Conservation (phyloP, 1,284 basidiomycete species). For the Exobasidium rhododendri region DNA sequence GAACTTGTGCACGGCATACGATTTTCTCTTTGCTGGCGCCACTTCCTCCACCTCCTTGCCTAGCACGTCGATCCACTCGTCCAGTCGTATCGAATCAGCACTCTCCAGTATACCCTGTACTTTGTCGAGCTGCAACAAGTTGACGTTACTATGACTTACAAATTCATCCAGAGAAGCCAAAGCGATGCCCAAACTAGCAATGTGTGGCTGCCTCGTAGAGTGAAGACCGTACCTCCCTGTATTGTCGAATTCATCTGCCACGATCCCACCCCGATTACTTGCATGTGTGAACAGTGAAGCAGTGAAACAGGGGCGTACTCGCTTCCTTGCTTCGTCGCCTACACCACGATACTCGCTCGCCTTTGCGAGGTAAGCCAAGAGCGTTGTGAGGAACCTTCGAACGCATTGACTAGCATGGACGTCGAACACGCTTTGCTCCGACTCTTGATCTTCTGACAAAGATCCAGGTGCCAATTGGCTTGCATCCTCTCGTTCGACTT, state of each 20-base stretch:
- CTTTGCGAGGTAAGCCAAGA: slow-evolving; percentile 43
- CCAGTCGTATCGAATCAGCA: slow-evolving; percentile 67
- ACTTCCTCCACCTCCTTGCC: slow-evolving; percentile 19
- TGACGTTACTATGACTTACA: slow-evolving; percentile 63
- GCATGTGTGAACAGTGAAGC: slow-evolving; percentile 8
- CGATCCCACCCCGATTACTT: background rate
- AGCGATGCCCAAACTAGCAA: slow-evolving; percentile 73
- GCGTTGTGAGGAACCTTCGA: slow-evolving; percentile 28
- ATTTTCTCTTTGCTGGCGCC: slow-evolving; percentile 23
- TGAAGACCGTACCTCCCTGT: slow-evolving; percentile 7
- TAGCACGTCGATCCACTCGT: slow-evolving; percentile 65
- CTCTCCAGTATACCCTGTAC: slow-evolving; percentile 69
- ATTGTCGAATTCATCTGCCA: slow-evolving; percentile 3
- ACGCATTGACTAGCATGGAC: slow-evolving; percentile 28
- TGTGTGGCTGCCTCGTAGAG: slow-evolving; percentile 34
- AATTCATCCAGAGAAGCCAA: slow-evolving; percentile 66
- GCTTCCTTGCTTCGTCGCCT: background rate
- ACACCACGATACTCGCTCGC: slow-evolving; percentile 33
- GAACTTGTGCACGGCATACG: slow-evolving; percentile 65
- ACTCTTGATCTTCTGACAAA: background rate
- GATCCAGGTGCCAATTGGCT: background rate
- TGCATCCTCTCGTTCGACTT: slow-evolving; percentile 64
- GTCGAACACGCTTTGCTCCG: slow-evolving; percentile 31
- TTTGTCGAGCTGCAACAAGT: slow-evolving; percentile 67
- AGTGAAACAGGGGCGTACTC: slow-evolving; percentile 15